Evolutionary conservation across 1,284 basidiomycete genomes (phyloP).

Genomic region (Tilletiopsis washingtonensis): DNA sequence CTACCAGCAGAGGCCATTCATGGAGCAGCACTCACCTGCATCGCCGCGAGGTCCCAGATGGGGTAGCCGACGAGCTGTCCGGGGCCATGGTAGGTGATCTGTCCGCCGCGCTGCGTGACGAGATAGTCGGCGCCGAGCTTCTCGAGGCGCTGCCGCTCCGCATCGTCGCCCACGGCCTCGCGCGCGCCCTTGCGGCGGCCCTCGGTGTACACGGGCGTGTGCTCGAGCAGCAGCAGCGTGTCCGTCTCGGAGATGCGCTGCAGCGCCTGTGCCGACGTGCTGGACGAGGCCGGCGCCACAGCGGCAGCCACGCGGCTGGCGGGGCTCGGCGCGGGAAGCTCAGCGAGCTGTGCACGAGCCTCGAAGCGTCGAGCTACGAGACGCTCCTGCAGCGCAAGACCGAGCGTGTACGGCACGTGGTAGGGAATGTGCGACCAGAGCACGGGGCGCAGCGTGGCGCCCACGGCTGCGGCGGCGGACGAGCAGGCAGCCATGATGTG

Average conservation of each 20-base stretch:
- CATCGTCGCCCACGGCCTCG: conserved; percentile 32
- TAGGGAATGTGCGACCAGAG: conserved; percentile 37
- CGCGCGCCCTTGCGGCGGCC: conserved; percentile 66
- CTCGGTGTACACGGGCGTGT: conserved; percentile 86
- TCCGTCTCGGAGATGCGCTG: conserved; percentile 48
- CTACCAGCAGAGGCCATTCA: no score
- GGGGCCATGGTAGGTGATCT: conserved; percentile 94
- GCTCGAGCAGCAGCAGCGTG: conserved; percentile 57
- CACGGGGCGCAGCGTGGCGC: no score
- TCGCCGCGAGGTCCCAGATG: conserved; percentile 67
- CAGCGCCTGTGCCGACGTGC: conserved; percentile 51
- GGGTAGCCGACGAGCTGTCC: conserved; percentile 96
- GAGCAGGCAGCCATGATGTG: no score
- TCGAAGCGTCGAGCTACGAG: conserved; percentile 26
- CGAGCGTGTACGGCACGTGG: conserved; percentile 36
- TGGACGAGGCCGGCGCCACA: conserved; percentile 58
- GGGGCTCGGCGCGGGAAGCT: conserved; percentile 64
- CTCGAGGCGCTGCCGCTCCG: conserved; percentile 62
- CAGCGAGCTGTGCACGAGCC: conserved; percentile 16
- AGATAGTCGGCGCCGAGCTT: conserved; percentile 79
- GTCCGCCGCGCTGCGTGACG: conserved; percentile 74
- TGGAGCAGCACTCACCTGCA: conserved; percentile 52
- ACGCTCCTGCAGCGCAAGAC: conserved; percentile 38
- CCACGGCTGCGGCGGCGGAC: no score
- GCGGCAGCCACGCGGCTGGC: no score